Percentiles rank a stretch among this genome's conserved stretches.
phyloP scores from a whole-genome alignment of 1,284 basidiomycete species.

The Ganoderma meredithae region DNA sequence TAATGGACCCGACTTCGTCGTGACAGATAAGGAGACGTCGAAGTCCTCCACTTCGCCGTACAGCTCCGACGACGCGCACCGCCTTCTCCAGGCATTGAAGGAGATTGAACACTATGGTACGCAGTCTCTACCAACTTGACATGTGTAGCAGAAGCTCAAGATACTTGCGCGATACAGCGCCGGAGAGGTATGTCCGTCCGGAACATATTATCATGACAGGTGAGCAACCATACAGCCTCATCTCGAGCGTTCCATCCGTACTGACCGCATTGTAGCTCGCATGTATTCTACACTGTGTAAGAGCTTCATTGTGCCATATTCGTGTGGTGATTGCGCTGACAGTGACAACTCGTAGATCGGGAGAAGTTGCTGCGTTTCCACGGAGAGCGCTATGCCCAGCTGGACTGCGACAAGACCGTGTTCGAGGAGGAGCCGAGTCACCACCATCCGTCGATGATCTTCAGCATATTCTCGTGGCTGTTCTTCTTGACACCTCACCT shows the following conservation, averaged over 20 bases:
- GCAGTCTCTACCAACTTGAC: neutral
- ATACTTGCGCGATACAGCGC: neutral
- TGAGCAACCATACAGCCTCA: neutral
- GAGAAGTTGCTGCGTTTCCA: conserved; percentile 34
- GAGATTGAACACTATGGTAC: conserved; percentile 10
- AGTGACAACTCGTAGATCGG: neutral
- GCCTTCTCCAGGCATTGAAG: conserved; percentile 14
- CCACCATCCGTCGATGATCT: conserved; percentile 21
- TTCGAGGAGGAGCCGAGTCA: neutral
- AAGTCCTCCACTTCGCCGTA: conserved; percentile 29
- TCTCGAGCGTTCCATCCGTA: neutral
- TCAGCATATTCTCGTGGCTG: conserved; percentile 32
- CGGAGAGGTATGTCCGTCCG: neutral
- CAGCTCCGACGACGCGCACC: conserved; percentile 19
- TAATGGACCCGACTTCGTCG: no score
- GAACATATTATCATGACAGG: neutral
- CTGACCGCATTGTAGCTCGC: neutral
- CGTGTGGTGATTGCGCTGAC: no score
- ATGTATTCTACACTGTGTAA: neutral
- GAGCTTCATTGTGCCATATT: neutral
- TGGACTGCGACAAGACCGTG: conserved; percentile 21
- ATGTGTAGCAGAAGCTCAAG: neutral
- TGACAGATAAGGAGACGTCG: conserved; percentile 33
- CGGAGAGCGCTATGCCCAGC: conserved; percentile 35
- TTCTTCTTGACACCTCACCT: conserved; percentile 36